Conservation (phyloP, 345 rosid species). For the Moringa oleifera region DNA sequence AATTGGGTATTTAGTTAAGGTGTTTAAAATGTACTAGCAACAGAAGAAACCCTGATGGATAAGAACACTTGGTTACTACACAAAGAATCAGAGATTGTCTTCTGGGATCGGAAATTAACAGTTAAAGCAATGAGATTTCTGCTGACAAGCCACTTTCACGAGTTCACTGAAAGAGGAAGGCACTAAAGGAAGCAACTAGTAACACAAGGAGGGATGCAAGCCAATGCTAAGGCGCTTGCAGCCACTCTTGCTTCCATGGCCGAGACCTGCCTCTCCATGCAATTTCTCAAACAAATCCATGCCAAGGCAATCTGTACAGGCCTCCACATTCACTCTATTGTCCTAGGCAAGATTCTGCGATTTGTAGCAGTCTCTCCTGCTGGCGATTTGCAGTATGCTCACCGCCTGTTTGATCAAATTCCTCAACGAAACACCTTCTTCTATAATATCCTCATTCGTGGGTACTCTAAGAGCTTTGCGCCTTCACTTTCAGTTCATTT, state of each 20-base stretch:
- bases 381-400: slow-evolving; percentile 23
- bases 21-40: no score
- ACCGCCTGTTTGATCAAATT: slow-evolving; percentile 24
- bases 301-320: slow-evolving; percentile 10
- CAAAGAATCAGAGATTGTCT: no score
- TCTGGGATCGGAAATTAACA: no score
- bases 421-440: slow-evolving; percentile 23
- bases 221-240: not conserved
- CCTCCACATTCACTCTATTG: slow-evolving; percentile 12
- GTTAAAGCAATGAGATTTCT: no score
- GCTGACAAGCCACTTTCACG: no score
- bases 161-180: no score
- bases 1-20: no score
- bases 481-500: slow-evolving; percentile 14
- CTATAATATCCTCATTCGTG: slow-evolving; percentile 25
- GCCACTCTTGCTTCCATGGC: slow-evolving; percentile 23
- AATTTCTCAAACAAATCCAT: slow-evolving; percentile 24
- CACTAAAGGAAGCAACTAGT: no score
- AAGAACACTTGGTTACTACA: no score
- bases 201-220: not conserved
- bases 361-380: slow-evolving; percentile 15
- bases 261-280: slow-evolving; percentile 18
- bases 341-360: slow-evolving; percentile 15
- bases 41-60: no score
- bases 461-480: slow-evolving; percentile 19